Conservation (phyloP, 768 basidiomycete genomes). For the Lentinula raphanica region DNA sequence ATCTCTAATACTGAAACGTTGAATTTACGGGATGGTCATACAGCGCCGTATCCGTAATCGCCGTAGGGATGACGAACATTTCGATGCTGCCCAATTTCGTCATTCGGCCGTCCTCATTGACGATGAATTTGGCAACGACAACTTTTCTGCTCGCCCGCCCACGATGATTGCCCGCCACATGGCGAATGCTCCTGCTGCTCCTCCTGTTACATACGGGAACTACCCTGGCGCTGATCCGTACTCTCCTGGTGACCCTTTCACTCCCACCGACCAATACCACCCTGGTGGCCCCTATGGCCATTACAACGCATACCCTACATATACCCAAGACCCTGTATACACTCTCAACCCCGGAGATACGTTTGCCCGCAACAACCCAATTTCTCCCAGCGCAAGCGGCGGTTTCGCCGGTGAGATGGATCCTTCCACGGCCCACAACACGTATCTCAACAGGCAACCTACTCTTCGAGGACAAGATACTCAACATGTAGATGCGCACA, state of each 20-base stretch:
- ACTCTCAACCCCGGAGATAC: background rate
- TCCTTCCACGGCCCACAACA: background rate
- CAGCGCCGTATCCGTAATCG: background rate
- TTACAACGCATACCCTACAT: background rate
- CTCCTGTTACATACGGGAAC: conserved; percentile 2
- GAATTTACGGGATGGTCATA: background rate
- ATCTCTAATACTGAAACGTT: background rate
- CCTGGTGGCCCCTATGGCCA: background rate
- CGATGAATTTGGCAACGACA: conserved; percentile 6
- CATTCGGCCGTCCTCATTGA: conserved; percentile 3
- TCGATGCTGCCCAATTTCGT: conserved; percentile 4
- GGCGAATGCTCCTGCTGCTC: conserved; percentile 6
- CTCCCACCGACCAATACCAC: background rate
- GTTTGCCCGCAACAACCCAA: background rate
- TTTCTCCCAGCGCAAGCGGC: background rate
- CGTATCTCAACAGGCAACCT: conserved; percentile 7
- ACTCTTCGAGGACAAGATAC: background rate
- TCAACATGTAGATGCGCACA: background rate
- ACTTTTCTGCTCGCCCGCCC: conserved; percentile 6
- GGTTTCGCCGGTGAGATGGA: background rate
- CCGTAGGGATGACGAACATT: conserved; percentile 1
- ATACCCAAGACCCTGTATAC: conserved; percentile 2
- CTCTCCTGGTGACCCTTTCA: background rate
- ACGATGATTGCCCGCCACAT: conserved; percentile 9
- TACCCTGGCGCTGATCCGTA: conserved; percentile 1